A percentile compares a stretch with the other conserved stretches of the same genome.
Conservation (phyloP, 208 protist genomes). For the Phytomonas serpens region DNA sequence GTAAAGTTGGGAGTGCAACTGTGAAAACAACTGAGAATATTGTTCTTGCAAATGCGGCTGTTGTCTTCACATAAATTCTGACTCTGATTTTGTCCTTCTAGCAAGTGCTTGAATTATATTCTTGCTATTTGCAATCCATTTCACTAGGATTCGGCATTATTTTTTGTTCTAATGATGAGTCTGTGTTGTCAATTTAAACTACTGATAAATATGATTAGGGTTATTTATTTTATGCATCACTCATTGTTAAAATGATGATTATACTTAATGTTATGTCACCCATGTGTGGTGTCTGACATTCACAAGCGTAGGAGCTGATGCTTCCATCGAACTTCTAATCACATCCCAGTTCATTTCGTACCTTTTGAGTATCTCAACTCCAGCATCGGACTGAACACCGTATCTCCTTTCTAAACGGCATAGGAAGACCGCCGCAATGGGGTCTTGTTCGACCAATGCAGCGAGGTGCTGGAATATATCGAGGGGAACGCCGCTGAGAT, state of each 20-base stretch:
- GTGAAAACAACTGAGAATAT: neutral
- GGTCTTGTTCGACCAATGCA: constrained; percentile 35
- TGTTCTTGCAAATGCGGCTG: neutral
- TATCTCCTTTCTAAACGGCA: constrained; percentile 64
- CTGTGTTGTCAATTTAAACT: neutral
- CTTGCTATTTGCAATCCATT: neutral
- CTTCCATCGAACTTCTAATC: constrained; percentile 11
- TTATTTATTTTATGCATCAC: neutral
- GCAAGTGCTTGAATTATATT: neutral
- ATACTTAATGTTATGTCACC: neutral
- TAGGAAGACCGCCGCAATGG: constrained; percentile 60
- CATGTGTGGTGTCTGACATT: neutral
- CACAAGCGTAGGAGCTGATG: neutral
- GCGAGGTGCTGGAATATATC: constrained; percentile 64
- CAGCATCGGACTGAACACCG: constrained; percentile 34
- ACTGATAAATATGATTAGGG: neutral
- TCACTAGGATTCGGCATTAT: neutral
- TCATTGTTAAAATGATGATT: neutral
- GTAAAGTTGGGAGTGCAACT: neutral
- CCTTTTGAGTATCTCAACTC: constrained; percentile 39
- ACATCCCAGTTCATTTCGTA: constrained; percentile 51
- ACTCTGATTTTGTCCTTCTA: neutral
- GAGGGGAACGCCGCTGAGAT: constrained; percentile 57
- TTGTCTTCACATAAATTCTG: neutral
- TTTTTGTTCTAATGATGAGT: neutral